Conservation (phyloP, 1,139 yeast species). For the Sugiyamaella sp. region DNA sequence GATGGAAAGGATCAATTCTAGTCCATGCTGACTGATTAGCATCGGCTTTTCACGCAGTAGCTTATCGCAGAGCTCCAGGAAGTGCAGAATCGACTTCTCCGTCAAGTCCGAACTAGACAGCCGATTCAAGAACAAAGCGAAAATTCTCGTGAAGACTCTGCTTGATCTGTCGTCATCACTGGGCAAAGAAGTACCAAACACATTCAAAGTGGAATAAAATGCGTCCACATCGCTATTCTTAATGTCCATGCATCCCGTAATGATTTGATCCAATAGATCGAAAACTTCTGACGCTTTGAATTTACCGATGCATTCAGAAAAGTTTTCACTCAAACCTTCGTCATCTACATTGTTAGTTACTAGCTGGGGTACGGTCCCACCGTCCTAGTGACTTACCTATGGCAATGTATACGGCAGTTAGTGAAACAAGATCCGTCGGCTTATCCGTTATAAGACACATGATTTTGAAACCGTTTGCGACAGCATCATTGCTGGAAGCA, state of each 20-base stretch:
- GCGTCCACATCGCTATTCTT: background rate
- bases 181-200: constrained; percentile 7
- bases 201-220: background rate
- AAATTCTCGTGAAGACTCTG: background rate
- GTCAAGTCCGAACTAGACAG: constrained; percentile 4
- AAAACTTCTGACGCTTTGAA: constrained; percentile 3
- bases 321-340: constrained; percentile 5
- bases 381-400: constrained; percentile 7
- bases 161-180: constrained; percentile 11
- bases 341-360: constrained; percentile 12
- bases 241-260: background rate
- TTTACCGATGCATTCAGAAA: constrained; percentile 5
- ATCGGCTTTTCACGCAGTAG: constrained; percentile 56
- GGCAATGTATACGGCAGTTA: constrained; percentile 20
- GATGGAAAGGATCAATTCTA: constrained; percentile 56
- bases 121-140: constrained; percentile 16
- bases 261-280: constrained; percentile 1
- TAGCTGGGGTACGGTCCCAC: background rate
- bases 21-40: constrained; percentile 66
- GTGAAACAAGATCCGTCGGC: constrained; percentile 17
- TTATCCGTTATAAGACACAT: constrained; percentile 17
- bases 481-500: background rate
- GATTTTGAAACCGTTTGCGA: constrained; percentile 17
- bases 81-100: constrained; percentile 7
- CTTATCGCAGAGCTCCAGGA: constrained; percentile 40